phyloP scores from a whole-genome alignment of 1,139 yeast species.

The Taphrina betulina region DNA sequence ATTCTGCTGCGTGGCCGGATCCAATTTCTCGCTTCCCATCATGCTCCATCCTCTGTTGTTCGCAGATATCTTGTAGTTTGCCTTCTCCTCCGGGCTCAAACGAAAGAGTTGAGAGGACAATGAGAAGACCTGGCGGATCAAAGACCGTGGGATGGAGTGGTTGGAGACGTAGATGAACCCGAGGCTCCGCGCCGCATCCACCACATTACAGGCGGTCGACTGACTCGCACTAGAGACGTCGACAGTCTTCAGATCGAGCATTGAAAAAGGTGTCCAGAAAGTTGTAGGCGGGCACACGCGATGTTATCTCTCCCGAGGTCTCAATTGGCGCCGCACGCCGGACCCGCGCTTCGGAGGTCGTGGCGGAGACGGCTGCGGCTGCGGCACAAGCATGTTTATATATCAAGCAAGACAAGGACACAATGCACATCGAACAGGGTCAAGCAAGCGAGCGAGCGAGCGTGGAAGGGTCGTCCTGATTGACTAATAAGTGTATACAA shows the following conservation, averaged over 20 bases:
- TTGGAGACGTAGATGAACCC: constrained; percentile 76
- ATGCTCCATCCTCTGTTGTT: constrained; percentile 58
- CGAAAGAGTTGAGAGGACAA: constrained; percentile 20
- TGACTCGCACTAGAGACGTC: constrained; percentile 51
- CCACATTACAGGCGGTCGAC: constrained; percentile 54
- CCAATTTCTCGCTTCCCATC: constrained; percentile 50
- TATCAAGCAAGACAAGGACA: background rate
- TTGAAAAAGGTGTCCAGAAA: background rate
- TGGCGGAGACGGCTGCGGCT: background rate
- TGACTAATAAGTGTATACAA: no score
- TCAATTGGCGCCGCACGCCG: background rate
- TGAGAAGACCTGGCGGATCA: constrained; percentile 48
- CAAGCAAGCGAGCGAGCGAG: background rate
- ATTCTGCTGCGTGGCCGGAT: constrained; percentile 47
- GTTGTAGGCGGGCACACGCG: background rate
- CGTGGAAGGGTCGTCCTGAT: no score
- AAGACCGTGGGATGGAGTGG: constrained; percentile 59
- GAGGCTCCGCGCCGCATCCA: constrained; percentile 64
- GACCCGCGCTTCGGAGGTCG: background rate
- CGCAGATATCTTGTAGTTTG: constrained; percentile 64
- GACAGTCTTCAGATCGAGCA: constrained; percentile 40
- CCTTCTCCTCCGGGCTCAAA: constrained; percentile 40
- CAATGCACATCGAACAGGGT: background rate
- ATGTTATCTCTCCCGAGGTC: background rate
- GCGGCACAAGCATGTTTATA: background rate